Evolutionary conservation across 2,329 filamentous ascomycete genomes (phyloP), one percentile per base, ranked within the genome.

Genomic region (Talaromyces sp.): DNA sequence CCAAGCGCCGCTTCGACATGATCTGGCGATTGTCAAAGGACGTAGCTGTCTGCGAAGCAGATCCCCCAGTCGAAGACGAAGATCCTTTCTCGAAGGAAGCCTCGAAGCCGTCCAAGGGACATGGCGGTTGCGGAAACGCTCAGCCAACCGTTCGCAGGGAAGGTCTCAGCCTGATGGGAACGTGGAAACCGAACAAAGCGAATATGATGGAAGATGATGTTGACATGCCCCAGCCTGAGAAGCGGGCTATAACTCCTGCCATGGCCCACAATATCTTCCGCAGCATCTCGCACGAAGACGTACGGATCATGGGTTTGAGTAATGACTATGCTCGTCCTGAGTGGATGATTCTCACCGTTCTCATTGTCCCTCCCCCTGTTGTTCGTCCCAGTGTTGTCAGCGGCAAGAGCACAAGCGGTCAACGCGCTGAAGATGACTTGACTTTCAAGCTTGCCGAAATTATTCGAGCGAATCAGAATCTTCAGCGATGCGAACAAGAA

Each of bases 401-500:
- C 80, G 95, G 97, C 71, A 92, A 94, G 57, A 96, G 91, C 50
- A 90, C 91, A 57, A 90, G 91, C 66, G 94, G 94, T 64, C 88
- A 93, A 81, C 89, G 94, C 64, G 94, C 94, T 72, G 94, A 99
- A 78, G 94, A 99, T 75, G 95, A 99, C 82, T 84, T 99, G 83
- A 99, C 94, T 0, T 99, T 97, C 84, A 99, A 99, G 79, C 82
- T 99, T 32, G 92, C 92, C 70, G 94, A 99, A 77, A 97, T 99
- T 69, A 94, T 99, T 68, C 92, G 94, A 66, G 93, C 94, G 68
- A 99, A 99, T 78, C 89, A 90, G 67, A 97, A 96, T 69, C 92
- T 99, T 60, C 88, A 90, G 67, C 88, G 94, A 67, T 94, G 92
- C 62, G 91, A 96, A 69, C 86, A 90, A 61, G 92, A 97, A 74